A percentile compares a stretch with the other conserved stretches of the same genome.
Conservation (phyloP, 1,139 yeast species). For the Blastobotrys niveus region DNA sequence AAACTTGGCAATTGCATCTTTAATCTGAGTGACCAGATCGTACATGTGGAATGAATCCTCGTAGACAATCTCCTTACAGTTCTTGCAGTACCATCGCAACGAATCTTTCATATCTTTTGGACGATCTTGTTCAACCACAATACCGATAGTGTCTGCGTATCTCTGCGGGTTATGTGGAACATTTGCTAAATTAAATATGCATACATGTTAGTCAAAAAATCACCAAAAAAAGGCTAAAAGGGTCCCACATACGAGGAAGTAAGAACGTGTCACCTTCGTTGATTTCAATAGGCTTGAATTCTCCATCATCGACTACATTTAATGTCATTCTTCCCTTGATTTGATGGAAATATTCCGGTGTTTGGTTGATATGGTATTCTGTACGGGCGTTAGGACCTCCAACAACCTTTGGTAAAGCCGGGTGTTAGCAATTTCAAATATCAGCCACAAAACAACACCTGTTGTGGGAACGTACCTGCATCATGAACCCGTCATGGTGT, state of each 20-base stretch:
- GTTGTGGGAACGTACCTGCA: slow-evolving; percentile 49
- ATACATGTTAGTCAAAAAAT: background rate
- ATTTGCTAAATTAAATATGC: slow-evolving; percentile 53
- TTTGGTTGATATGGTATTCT: slow-evolving; percentile 87
- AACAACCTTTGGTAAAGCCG: slow-evolving; percentile 50
- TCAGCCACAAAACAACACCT: background rate
- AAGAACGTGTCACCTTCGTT: slow-evolving; percentile 83
- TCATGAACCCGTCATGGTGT: slow-evolving; percentile 87
- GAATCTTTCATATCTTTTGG: slow-evolving; percentile 64
- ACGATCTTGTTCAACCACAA: slow-evolving; percentile 92
- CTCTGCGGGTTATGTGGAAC: slow-evolving; percentile 89
- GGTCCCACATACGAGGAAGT: slow-evolving; percentile 49
- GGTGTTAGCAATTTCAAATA: background rate
- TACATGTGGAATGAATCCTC: slow-evolving; percentile 67
- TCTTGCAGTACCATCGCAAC: slow-evolving; percentile 80
- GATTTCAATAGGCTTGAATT: slow-evolving; percentile 67
- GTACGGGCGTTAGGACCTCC: slow-evolving; percentile 95
- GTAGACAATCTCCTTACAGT: slow-evolving; percentile 59
- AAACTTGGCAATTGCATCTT: slow-evolving; percentile 69
- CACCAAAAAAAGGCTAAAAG: background rate
- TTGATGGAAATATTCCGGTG: slow-evolving; percentile 91
- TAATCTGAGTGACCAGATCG: slow-evolving; percentile 88
- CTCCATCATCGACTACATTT: slow-evolving; percentile 77
- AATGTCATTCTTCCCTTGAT: slow-evolving; percentile 81
- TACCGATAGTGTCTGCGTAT: slow-evolving; percentile 77